Evolutionary conservation across 2,329 filamentous ascomycete species (phyloP), one percentile per base, ranked within the genome.

Genomic region (Colletotrichum horii): DNA sequence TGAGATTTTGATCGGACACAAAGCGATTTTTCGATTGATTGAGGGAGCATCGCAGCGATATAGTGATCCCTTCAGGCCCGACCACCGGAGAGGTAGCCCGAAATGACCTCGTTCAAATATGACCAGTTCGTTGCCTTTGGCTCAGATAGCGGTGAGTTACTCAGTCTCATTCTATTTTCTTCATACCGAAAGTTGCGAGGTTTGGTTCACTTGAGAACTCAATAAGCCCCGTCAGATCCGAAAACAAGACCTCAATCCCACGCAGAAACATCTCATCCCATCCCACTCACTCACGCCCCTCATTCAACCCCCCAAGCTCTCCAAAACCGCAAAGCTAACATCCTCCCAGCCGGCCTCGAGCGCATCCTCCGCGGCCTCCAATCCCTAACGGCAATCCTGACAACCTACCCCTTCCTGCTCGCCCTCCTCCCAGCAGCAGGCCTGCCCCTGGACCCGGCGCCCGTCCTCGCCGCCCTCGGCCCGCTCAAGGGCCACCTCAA

Each of bases 311-410:
- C 11, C n/a, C 43, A 3, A 8, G 22, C 43, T 52, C 11, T n/a
- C 6, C 58, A 9, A 72, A 48, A 8, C 36, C 58, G 11, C 43
- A 15, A 7, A 62, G 38, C 75, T 72, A 22, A 75, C 30, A 34
- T 15, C 36, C 38, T 22, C 30, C 28, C 78, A 92, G 91, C 87
- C 79, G 92, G 91, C 6, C 85, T 93, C 2, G 92, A 94, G 82
- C 90, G 92, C 74, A 86, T 88, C 69, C 85, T 94, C 78, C 90
- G 92, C 61, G 84, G 92, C 71, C 78, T 92, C 60, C 91, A 93
- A 82, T 83, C 90, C 60, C 67, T 87, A 34, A 82, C 87, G 75
- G 85, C 89, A 70, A 86, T 92, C 72, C 78, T 90, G 15, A 82
- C 86, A 22, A 85, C 85, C 15, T 88, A 86, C 74, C 83, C 89